Percentiles rank a stretch among this genome's conserved stretches.
Evolutionary conservation across 371 early-diverging fungal genomes (phyloP).

Genomic region (Zopfochytrium polystomum): DNA sequence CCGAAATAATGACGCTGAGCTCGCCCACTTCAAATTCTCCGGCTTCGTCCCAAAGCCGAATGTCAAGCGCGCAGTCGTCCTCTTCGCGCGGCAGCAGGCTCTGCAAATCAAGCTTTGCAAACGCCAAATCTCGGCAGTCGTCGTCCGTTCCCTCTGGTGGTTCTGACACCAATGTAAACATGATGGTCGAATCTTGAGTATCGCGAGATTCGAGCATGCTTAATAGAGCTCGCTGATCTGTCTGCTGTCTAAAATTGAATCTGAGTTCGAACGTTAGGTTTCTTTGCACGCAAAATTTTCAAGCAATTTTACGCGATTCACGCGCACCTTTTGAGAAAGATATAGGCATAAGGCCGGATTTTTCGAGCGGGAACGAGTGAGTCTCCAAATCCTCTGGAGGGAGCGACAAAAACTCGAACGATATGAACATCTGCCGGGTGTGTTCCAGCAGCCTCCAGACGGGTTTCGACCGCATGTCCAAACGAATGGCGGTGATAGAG

Average conservation of each 20-base stretch:
- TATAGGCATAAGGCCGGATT: slow-evolving; percentile 7
- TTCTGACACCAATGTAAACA: slow-evolving; percentile 22
- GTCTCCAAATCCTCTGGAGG: slow-evolving; percentile 38
- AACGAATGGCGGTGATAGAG: too few relatives aligned
- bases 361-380: slow-evolving; percentile 20
- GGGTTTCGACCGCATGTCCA: too few relatives aligned
- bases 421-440: slow-evolving; percentile 29
- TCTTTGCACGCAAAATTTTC: not conserved
- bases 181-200: slow-evolving; percentile 8
- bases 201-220: slow-evolving; percentile 6
- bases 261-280: not conserved
- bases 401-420: slow-evolving; percentile 29
- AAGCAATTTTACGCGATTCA: not conserved
- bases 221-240: not conserved
- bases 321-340: slow-evolving; percentile 11
- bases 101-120: slow-evolving; percentile 16
- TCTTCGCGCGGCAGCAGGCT: slow-evolving; percentile 6
- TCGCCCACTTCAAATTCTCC: too few relatives aligned
- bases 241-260: slow-evolving; percentile 15
- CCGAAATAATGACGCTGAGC: too few relatives aligned
- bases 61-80: too few relatives aligned
- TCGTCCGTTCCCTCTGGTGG: slow-evolving; percentile 9
- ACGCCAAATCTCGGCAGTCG: slow-evolving; percentile 20
- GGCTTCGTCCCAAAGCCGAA: too few relatives aligned
- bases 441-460: slow-evolving; percentile 5